Evolutionary conservation across 148 eudicot genomes (phyloP).

Genomic region (Diospyros kaki): DNA sequence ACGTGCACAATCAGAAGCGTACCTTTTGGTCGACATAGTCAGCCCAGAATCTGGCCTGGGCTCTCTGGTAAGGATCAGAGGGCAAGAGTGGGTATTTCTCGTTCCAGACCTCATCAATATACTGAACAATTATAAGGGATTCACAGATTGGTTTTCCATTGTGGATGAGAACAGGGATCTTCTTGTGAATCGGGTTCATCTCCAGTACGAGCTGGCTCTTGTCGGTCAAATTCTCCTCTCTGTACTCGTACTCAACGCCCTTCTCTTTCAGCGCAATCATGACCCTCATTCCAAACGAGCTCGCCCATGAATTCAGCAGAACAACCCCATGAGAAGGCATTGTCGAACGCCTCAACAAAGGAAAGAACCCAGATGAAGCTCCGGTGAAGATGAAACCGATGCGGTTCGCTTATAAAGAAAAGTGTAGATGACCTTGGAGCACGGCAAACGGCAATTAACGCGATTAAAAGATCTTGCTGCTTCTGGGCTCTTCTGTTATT

Average conservation of each 20-base stretch:
- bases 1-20: too few relatives aligned
- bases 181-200: constrained; percentile 48
- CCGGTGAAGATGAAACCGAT: too few relatives aligned
- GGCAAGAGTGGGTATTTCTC: constrained; percentile 27
- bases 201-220: constrained; percentile 29
- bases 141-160: constrained; percentile 43
- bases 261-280: constrained; percentile 40
- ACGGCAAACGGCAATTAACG: too few relatives aligned
- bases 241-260: constrained; percentile 31
- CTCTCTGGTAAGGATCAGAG: constrained; percentile 29
- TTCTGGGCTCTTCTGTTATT: too few relatives aligned
- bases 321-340: constrained; percentile 10
- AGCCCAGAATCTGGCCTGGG: constrained; percentile 49
- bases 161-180: constrained; percentile 45
- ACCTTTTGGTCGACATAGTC: constrained; percentile 37
- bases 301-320: constrained; percentile 34
- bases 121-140: constrained; percentile 32
- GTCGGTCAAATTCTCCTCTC: constrained; percentile 31
- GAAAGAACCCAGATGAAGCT: background rate
- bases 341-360: background rate
- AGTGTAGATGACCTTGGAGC: too few relatives aligned
- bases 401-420: background rate
- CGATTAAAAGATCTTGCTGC: too few relatives aligned
- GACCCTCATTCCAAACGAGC: constrained; percentile 40
- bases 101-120: constrained; percentile 48